phyloP scores from a whole-genome alignment of 2,329 filamentous ascomycete species.

The Pezizomycotina sp. region DNA sequence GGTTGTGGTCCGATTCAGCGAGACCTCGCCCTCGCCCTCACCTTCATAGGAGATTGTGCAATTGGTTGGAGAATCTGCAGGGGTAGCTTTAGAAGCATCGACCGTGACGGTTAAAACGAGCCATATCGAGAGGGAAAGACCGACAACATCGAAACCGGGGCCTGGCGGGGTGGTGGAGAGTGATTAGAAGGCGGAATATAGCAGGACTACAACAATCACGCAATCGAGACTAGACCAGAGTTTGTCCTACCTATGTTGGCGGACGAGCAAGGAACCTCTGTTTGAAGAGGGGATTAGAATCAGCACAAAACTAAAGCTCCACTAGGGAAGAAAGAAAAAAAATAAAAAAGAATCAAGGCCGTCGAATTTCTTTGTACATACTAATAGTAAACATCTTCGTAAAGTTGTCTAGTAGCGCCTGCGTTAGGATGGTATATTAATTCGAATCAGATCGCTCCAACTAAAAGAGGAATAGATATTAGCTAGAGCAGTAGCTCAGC shows the following conservation, averaged over 20 bases:
- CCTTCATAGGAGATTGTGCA: slow-evolving; percentile 86
- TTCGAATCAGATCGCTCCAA: too few relatives aligned
- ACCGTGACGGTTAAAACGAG: slow-evolving; percentile 76
- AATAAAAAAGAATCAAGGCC: too few relatives aligned
- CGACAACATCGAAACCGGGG: slow-evolving; percentile 94
- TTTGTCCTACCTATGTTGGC: slow-evolving; percentile 60
- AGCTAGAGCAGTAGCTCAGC: too few relatives aligned
- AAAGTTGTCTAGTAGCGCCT: too few relatives aligned
- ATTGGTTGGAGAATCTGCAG: slow-evolving; percentile 52
- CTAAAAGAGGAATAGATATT: too few relatives aligned
- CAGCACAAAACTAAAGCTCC: too few relatives aligned
- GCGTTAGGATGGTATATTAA: too few relatives aligned
- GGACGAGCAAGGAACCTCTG: slow-evolving; percentile 79
- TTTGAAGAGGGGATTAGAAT: too few relatives aligned
- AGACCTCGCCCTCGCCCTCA: slow-evolving; percentile 54
- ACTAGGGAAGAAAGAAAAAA: too few relatives aligned
- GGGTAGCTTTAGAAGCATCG: slow-evolving; percentile 38
- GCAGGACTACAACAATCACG: slow-evolving; percentile 1
- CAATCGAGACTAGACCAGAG: slow-evolving; percentile 1
- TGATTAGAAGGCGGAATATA: slow-evolving; percentile 4
- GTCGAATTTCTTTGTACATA: too few relatives aligned
- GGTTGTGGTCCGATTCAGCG: slow-evolving; percentile 68
- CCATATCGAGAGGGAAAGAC: slow-evolving; percentile 82
- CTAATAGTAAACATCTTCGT: too few relatives aligned
- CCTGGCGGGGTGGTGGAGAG: slow-evolving; percentile 29